Conservation (phyloP, 768 basidiomycete genomes). For the Lentinula guzmanii region DNA sequence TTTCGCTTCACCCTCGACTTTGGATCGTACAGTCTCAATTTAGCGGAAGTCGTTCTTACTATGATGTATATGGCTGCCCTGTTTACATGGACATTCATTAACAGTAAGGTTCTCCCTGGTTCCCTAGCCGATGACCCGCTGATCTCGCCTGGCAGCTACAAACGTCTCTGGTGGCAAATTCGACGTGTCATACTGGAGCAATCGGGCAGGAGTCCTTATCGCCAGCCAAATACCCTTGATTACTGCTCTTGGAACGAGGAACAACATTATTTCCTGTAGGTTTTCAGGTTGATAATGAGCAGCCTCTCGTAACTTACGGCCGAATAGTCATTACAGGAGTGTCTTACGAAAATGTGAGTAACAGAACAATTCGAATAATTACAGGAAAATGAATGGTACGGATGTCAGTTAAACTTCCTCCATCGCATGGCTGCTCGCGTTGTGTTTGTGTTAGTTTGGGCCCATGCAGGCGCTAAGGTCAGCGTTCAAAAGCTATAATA, state of each 20-base stretch:
- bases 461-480: conserved; percentile 26
- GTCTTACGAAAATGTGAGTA: conserved; percentile 18
- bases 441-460: conserved; percentile 28
- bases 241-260: conserved; percentile 42
- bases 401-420: conserved; percentile 19
- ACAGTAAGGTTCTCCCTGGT: conserved; percentile 7
- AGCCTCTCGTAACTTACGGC: neutral
- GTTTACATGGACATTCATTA: conserved; percentile 25
- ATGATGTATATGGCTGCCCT: conserved; percentile 29
- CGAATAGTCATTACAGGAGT: conserved; percentile 33
- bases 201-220: conserved; percentile 26
- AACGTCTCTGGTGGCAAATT: conserved; percentile 8
- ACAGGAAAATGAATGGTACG: neutral
- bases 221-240: conserved; percentile 35
- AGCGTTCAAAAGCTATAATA: neutral
- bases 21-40: conserved; percentile 30
- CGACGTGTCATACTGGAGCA: conserved; percentile 10
- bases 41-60: conserved; percentile 33
- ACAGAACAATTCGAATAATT: neutral
- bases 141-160: conserved; percentile 8
- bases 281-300: neutral
- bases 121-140: neutral
- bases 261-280: conserved; percentile 38
- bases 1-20: conserved; percentile 23
- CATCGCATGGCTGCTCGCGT: conserved; percentile 37